Evolutionary conservation across 2,329 filamentous ascomycete genomes (phyloP).

Genomic region (Albophoma yamanashiensis): DNA sequence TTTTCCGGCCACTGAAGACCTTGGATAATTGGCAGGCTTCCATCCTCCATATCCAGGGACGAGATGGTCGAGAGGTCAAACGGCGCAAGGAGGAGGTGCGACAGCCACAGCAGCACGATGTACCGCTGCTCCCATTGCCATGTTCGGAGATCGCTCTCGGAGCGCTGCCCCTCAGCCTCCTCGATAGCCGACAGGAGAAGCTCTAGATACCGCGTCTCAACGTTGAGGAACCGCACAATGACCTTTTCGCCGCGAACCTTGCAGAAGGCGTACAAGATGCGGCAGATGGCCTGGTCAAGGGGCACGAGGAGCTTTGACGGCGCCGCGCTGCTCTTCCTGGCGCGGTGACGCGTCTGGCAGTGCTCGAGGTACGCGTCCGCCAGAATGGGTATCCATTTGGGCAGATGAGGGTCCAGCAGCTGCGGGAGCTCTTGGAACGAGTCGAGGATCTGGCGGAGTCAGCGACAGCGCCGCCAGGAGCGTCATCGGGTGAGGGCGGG

Average conservation of each 20-base stretch:
- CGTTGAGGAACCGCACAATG: conserved; percentile 80
- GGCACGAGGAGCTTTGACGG: conserved; percentile 35
- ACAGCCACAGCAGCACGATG: conserved; percentile 77
- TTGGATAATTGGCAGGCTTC: conserved; percentile 27
- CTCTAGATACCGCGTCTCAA: conserved; percentile 79
- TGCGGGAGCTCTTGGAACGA: conserved; percentile 94
- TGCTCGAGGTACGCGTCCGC: conserved; percentile 66
- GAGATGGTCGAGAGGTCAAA: conserved; percentile 89
- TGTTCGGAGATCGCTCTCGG: conserved; percentile 8
- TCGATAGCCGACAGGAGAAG: conserved; percentile 68
- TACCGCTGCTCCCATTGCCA: conserved; percentile 86
- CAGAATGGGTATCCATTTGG: conserved; percentile 62
- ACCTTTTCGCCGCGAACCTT: conserved; percentile 93
- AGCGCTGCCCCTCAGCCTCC: conserved; percentile 29
- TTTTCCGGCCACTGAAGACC: conserved; percentile 45
- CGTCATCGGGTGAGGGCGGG: neutral
- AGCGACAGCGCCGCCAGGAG: neutral
- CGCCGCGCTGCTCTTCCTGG: conserved; percentile 23
- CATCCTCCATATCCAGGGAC: conserved; percentile 38
- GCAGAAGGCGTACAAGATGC: conserved; percentile 79
- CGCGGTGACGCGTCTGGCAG: conserved; percentile 33
- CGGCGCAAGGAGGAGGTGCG: conserved; percentile 71
- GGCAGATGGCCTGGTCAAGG: conserved; percentile 61
- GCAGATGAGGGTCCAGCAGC: conserved; percentile 75
- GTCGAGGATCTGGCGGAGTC: conserved; percentile 48